These are phyloP conservation scores for Marchantia polymorpha DNA, from an alignment of 225 moss, liverwort and hornwort species.

Conservation along the genomic window DNA sequence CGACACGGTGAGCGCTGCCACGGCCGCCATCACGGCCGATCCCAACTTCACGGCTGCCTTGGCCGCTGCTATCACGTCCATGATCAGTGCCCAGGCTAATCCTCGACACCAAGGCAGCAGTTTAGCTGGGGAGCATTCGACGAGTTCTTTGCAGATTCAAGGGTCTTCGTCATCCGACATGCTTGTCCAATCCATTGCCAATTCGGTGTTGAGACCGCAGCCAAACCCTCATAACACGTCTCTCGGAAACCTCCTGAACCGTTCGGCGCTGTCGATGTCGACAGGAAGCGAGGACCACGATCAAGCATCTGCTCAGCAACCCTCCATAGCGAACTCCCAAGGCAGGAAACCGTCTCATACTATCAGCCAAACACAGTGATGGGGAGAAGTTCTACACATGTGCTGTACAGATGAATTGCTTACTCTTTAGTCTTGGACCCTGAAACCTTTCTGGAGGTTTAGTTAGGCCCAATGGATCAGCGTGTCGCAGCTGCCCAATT, in stretches of 20 bases:
- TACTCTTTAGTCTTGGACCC: background rate
- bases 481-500: background rate
- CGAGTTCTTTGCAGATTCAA: background rate
- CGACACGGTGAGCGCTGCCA: slow-evolving; percentile 76
- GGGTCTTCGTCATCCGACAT: background rate
- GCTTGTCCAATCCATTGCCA: background rate
- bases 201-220: background rate
- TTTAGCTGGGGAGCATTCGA: background rate
- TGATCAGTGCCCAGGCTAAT: slow-evolving; percentile 47
- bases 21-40: slow-evolving; percentile 82
- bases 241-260: background rate
- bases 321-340: background rate
- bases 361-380: background rate
- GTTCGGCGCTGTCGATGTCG: background rate
- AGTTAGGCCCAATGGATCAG: background rate
- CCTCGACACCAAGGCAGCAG: background rate
- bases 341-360: background rate
- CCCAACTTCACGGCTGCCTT: slow-evolving; percentile 80
- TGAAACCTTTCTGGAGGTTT: background rate
- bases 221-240: background rate
- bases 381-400: background rate
- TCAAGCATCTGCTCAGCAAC: background rate
- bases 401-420: background rate
- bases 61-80: slow-evolving; percentile 82
- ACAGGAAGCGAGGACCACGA: background rate